Conservation (phyloP, 768 basidiomycete species). For the Boletus sp. region DNA sequence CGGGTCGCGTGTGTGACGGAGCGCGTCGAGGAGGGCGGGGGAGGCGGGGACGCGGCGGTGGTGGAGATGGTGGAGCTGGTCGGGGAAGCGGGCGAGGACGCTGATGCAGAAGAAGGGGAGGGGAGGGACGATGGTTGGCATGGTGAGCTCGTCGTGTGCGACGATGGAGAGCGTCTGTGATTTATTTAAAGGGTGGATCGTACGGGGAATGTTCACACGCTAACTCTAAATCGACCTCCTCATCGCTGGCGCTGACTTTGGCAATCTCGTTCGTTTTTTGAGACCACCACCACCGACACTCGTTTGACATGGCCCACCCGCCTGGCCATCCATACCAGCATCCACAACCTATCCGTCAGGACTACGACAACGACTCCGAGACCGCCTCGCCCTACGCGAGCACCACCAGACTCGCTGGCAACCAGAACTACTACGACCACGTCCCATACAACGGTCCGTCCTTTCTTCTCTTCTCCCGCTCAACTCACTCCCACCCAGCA, state of each 20-base stretch:
- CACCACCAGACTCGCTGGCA: slow-evolving; percentile 52
- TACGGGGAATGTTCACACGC: slow-evolving; percentile 17
- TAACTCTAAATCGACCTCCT: background rate
- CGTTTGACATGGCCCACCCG: slow-evolving; percentile 35
- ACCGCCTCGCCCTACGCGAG: slow-evolving; percentile 56
- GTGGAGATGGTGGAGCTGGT: slow-evolving; percentile 37
- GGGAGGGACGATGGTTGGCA: slow-evolving; percentile 38
- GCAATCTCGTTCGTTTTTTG: slow-evolving; percentile 1
- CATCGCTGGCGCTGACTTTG: slow-evolving; percentile 29
- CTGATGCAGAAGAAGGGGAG: slow-evolving; percentile 51
- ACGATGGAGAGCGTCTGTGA: background rate
- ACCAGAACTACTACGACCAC: slow-evolving; percentile 34
- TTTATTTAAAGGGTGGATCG: background rate
- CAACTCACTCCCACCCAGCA: slow-evolving; percentile 1
- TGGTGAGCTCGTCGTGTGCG: background rate
- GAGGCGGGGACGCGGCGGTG: slow-evolving; percentile 32
- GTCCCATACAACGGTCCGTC: slow-evolving; percentile 21
- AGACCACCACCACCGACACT: slow-evolving; percentile 16
- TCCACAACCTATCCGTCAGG: slow-evolving; percentile 33
- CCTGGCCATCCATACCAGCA: slow-evolving; percentile 36
- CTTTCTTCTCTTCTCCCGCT: background rate
- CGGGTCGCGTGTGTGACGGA: slow-evolving; percentile 43
- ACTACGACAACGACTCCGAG: slow-evolving; percentile 49
- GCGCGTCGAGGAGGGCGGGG: slow-evolving; percentile 42
- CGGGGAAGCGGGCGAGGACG: slow-evolving; percentile 41